Evolutionary conservation across 1,284 basidiomycete species (phyloP).

Genomic region (Cutaneotrichosporon curvatum): DNA sequence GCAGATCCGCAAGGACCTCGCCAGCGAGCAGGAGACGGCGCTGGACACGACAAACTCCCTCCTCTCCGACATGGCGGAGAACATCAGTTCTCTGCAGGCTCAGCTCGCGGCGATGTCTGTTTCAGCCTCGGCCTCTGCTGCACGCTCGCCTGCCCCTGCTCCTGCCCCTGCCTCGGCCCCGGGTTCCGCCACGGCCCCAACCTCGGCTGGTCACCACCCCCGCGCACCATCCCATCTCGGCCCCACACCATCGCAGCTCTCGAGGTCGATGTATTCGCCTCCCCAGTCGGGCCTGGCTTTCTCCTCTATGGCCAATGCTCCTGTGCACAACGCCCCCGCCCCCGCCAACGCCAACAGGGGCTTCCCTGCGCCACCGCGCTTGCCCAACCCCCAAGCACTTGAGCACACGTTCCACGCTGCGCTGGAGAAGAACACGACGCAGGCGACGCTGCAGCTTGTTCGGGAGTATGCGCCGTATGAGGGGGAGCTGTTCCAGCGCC

Average conservation of each 20-base stretch:
- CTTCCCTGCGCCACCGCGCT: not conserved
- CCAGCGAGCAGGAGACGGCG: conserved; percentile 16
- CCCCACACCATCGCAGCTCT: no score
- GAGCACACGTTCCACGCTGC: conserved; percentile 31
- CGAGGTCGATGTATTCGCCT: no score
- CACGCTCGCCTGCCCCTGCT: not conserved
- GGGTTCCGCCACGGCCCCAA: not conserved
- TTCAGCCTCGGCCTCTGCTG: not conserved
- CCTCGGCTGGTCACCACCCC: no score
- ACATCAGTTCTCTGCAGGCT: conserved; percentile 24
- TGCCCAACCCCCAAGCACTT: conserved; percentile 10
- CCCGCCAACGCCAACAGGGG: no score
- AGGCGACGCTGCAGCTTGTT: conserved; percentile 23
- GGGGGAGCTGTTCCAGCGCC: conserved; percentile 16
- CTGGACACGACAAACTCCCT: conserved; percentile 12
- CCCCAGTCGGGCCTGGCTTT: no score
- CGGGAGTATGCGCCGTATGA: conserved; percentile 17
- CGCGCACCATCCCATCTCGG: no score
- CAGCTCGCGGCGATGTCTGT: conserved; percentile 20
- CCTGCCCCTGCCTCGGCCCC: not conserved
- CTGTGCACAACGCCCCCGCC: no score
- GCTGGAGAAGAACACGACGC: conserved; percentile 14
- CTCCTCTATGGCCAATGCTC: no score
- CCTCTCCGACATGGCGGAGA: conserved; percentile 18
- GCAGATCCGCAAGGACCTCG: conserved; percentile 26